Conservation (phyloP, 768 basidiomycete genomes). For the Psilocybe sp. region DNA sequence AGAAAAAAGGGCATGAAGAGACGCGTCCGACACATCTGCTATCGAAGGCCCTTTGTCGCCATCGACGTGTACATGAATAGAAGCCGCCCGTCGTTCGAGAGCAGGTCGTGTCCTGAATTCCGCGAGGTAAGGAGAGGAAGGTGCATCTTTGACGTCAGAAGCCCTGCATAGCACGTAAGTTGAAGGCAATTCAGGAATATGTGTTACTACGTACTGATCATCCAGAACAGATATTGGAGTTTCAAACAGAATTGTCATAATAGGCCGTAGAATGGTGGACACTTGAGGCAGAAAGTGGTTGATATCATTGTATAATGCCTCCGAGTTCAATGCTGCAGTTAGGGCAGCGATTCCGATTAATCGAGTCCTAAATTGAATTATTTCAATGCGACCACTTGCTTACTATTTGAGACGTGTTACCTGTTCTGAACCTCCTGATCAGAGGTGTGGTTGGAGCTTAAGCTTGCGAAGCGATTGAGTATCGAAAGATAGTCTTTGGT, state of each 20-base stretch:
- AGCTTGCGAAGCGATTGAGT: conserved; percentile 59
- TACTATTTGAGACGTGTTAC: conserved; percentile 31
- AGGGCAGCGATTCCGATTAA: conserved; percentile 85
- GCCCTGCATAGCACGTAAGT: conserved; percentile 38
- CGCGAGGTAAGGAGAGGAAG: conserved; percentile 74
- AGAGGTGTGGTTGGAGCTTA: conserved; percentile 49
- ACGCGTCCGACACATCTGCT: conserved; percentile 71
- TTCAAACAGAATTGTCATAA: conserved; percentile 65
- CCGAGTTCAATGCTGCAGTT: conserved; percentile 77
- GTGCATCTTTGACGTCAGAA: conserved; percentile 59
- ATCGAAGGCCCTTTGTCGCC: conserved; percentile 82
- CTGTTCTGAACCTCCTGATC: conserved; percentile 78
- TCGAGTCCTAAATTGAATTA: conserved; percentile 59
- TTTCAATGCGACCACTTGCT: background rate
- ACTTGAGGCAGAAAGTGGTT: conserved; percentile 73
- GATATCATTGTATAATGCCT: conserved; percentile 74
- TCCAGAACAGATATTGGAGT: conserved; percentile 58
- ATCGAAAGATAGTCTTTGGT: conserved; percentile 70
- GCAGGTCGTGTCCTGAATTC: conserved; percentile 83
- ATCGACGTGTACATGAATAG: conserved; percentile 85
- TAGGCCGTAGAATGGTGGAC: conserved; percentile 64
- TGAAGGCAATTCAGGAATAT: conserved; percentile 6
- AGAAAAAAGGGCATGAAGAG: conserved; percentile 67
- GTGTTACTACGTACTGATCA: conserved; percentile 54
- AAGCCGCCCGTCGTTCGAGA: conserved; percentile 80